Percentiles rank a stretch among this genome's conserved stretches.
These are phyloP conservation scores for Paraconiothyrium sp. DNA, from an alignment of 2,329 filamentous ascomycete genomes.

Conservation along the genomic window DNA sequence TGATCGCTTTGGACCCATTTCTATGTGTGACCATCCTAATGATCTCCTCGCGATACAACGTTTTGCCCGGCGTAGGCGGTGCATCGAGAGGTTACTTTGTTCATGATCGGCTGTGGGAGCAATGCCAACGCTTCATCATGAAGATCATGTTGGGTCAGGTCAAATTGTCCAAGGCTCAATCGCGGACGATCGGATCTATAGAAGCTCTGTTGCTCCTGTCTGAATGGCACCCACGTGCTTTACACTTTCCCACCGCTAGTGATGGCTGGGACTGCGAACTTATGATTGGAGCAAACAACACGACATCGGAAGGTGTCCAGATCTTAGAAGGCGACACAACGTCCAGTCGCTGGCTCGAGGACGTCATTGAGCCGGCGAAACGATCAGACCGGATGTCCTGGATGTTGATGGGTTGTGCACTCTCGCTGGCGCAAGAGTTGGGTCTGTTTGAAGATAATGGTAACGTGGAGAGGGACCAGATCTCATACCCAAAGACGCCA, in stretches of 20 bases:
- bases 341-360: conserved; percentile 60
- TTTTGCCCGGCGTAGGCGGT: conserved; percentile 49
- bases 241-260: conserved; percentile 63
- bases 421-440: conserved; percentile 63
- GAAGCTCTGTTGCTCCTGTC: conserved; percentile 64
- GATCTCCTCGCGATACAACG: conserved; percentile 63
- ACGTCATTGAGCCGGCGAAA: conserved; percentile 64
- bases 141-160: conserved; percentile 65
- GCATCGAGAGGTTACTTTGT: conserved; percentile 63
- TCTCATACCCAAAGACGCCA: conserved; percentile 44
- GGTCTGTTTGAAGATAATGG: conserved; percentile 59
- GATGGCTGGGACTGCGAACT: conserved; percentile 67
- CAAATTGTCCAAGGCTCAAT: conserved; percentile 60
- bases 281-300: conserved; percentile 54
- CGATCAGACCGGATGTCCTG: conserved; percentile 68
- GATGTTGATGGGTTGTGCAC: conserved; percentile 65
- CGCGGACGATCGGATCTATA: conserved; percentile 62
- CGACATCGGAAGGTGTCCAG: conserved; percentile 46
- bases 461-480: conserved; percentile 47
- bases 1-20: conserved; percentile 63
- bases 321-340: conserved; percentile 47
- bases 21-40: conserved; percentile 64
- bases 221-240: conserved; percentile 65
- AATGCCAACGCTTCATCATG: conserved; percentile 63
- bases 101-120: conserved; percentile 64